Percentiles rank a stretch among this genome's conserved stretches.
These are phyloP conservation scores for Gloeostereum incarnatum DNA, from an alignment of 768 basidiomycete genomes.

Conservation along the genomic window DNA sequence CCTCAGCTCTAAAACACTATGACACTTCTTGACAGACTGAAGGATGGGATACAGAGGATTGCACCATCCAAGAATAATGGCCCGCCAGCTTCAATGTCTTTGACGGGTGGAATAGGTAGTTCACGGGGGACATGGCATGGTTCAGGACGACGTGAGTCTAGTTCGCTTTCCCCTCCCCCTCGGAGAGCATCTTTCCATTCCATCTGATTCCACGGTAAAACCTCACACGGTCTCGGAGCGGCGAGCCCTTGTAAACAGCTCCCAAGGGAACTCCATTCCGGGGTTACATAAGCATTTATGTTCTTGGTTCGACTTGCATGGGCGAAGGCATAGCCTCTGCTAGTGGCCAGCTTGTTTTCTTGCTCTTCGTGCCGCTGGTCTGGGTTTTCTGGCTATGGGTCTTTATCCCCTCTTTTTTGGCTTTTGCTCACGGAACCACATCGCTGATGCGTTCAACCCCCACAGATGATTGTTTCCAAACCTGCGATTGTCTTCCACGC, in stretches of 20 bases:
- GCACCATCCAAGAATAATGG: slow-evolving; percentile 32
- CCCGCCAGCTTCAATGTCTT: slow-evolving; percentile 27
- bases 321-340: slow-evolving; percentile 23
- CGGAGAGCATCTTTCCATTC: not conserved
- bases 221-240: slow-evolving; percentile 5
- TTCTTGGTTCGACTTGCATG: slow-evolving; percentile 14
- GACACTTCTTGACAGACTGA: slow-evolving; percentile 49
- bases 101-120: slow-evolving; percentile 43
- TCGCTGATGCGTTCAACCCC: slow-evolving; percentile 10
- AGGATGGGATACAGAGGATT: slow-evolving; percentile 36
- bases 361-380: slow-evolving; percentile 56
- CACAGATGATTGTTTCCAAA: slow-evolving; percentile 83
- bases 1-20: too few relatives aligned
- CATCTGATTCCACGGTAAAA: slow-evolving; percentile 5
- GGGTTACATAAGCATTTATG: slow-evolving; percentile 35
- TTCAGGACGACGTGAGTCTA: slow-evolving; percentile 64
- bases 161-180: slow-evolving; percentile 1
- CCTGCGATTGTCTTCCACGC: slow-evolving; percentile 69
- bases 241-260: too few relatives aligned
- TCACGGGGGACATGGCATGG: slow-evolving; percentile 40
- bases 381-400: slow-evolving; percentile 71
- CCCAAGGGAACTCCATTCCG: slow-evolving; percentile 4
- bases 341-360: slow-evolving; percentile 45
- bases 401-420: slow-evolving; percentile 13
- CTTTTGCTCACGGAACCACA: slow-evolving; percentile 7